These are phyloP conservation scores for Mycosphaerella arachidis DNA, from an alignment of 2,329 filamentous ascomycete genomes.

Conservation along the genomic window DNA sequence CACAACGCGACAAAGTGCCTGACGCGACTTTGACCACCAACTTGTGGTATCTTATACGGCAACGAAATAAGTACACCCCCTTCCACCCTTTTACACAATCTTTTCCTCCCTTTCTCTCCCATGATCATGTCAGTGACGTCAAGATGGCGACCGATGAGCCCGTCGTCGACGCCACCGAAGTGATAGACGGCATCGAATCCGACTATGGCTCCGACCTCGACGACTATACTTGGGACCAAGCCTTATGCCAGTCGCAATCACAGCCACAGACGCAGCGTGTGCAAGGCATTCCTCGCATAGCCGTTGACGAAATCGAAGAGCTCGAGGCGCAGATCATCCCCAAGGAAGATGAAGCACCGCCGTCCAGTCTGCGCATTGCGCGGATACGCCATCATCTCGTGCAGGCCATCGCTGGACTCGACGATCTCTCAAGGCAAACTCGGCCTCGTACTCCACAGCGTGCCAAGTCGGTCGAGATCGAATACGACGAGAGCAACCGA, in stretches of 20 bases:
- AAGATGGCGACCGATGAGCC: conserved; percentile 7
- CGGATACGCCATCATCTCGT: conserved; percentile 10
- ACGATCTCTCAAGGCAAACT: not conserved
- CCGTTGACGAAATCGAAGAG: conserved; percentile 19
- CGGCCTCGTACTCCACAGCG: conserved; percentile 2
- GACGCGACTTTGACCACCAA: not conserved
- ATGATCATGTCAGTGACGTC: conserved; percentile 4
- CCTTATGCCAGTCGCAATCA: conserved; percentile 46
- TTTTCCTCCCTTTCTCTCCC: not conserved
- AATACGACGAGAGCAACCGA: conserved; percentile 39
- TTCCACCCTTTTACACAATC: not conserved
- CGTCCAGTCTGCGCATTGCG: conserved; percentile 15
- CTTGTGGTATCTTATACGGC: not conserved
- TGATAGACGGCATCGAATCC: conserved; percentile 24
- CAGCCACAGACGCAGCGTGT: conserved; percentile 17
- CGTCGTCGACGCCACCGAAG: conserved; percentile 10
- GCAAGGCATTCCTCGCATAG: not conserved
- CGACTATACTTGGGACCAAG: conserved; percentile 48
- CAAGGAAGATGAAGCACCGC: conserved; percentile 2
- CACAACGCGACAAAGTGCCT: not conserved
- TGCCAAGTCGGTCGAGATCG: conserved; percentile 38
- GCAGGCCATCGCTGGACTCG: conserved; percentile 5
- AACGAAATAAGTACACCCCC: not conserved
- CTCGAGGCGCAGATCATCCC: conserved; percentile 11
- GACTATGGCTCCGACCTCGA: conserved; percentile 65